Evolutionary conservation across 371 early-diverging fungal genomes (phyloP), one percentile per base, ranked within the genome.

Genomic region (Haplosporangium sp.): DNA sequence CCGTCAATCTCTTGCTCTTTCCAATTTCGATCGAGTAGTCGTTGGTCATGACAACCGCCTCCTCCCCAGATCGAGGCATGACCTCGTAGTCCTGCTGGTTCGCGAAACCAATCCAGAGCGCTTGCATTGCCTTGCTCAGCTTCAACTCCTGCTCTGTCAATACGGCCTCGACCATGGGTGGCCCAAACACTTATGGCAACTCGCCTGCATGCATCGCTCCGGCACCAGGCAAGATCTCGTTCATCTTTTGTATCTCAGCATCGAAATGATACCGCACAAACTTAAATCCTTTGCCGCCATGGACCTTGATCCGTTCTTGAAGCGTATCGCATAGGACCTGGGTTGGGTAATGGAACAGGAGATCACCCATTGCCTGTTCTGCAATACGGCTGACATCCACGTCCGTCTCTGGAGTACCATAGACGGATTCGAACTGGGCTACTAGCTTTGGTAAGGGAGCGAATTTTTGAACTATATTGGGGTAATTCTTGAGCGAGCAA

Each of bases 171-270:
- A 47, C 13, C 21, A 61, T 40, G 2, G 62, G 62, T 5, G 62
- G 23, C 21, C 52, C 23, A 50, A 61, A 61, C 10, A 61, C 29
- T 16, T 18, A 61, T 40, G 52, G 41, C 16, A 51, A 14, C 18
- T 61, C 62, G 20, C 62, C 52, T 21, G 41, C 52, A 16, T 51
- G 51, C 62, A 61, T 61, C 3, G 62, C 62, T 16, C 62, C 62
- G 16, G 51, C 10, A 8, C 62, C 43, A 7, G 62, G 62, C 0
- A 52, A 16, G 16, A 21, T 14, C 9, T 38, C 52, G 12, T 51
- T 20, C 52, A 61, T 52, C 41, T 48, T 51, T 38, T 9, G 18
- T 8, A 61, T n/a, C 6, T 9, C 21, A 0, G 50, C 52, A 38
- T 61, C 62, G 52, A 50, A 61, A 20, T 51, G 42, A 11, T 61